Base-by-base conservation (phyloP, 1,139 yeast species). In the Candida tetrigidarum region DNA sequence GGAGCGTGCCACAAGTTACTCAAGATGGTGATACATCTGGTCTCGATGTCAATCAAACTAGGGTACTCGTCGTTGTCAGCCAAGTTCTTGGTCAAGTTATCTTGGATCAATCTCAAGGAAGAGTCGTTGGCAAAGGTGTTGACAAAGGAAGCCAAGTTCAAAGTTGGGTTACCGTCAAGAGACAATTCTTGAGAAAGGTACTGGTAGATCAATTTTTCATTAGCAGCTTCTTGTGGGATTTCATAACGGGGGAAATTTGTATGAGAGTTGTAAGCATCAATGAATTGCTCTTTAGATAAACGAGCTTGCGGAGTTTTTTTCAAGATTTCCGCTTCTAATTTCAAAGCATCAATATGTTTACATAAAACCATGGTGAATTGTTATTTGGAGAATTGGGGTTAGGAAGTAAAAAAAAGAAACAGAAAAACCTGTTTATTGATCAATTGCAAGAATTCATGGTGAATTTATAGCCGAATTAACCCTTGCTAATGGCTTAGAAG, bases 31-130 rank as follows among this genome's bases (percentile, higher is more conserved):
- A 91, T 80, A 67, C 97, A 90, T 55, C 97, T 80, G 50, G 83
- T 78, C 54, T 92, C 96, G 53, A 88, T 63, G 49, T 86, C 93
- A 59, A 89, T 75, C 64, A 91, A 66, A 37, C 92, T 86, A 8
- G 97, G 97, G 64, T 91, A 91, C 70, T 91, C 97, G 63, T 91
- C 97, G 56, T 86, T 86, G 66, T 91, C 97, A 9, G 97, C 96
- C 61, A 91, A 71, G 66, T 91, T 91, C 75, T 91, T 91, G 55
- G 89, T 85, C 50, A 89, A 58, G 63, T 91, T 90, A 59, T 87
- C 92, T 25, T 63, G 46, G 46, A 84, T 77, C 53, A 91, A 74
- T 54, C 73, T 73, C 49, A 55, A 49, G 20, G 67, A 67, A 29
- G 43, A 47, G 3, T 76, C 81, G 47, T 81, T 80, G 36, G 84